Evolutionary conservation across 768 basidiomycete species (phyloP).

Genomic region (Tylopilus felleus): DNA sequence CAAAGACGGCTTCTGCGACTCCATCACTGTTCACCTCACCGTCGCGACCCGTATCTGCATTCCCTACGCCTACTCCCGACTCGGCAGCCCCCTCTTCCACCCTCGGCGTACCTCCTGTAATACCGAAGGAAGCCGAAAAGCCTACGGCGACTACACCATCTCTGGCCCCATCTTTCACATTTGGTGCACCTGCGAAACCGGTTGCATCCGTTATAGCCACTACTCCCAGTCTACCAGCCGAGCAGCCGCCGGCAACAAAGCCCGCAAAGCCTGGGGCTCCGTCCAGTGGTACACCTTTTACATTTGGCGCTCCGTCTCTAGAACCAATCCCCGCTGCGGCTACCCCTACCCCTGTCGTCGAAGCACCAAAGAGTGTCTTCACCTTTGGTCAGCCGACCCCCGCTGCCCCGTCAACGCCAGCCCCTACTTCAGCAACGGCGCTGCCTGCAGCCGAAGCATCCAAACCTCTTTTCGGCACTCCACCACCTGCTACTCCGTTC

Average conservation of each 20-base stretch:
- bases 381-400: constrained; percentile 29
- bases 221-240: constrained; percentile 5
- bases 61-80: constrained; percentile 3
- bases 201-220: constrained; percentile 16
- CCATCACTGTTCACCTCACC: constrained; percentile 11
- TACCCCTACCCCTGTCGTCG: constrained; percentile 16
- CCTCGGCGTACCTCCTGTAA: constrained; percentile 4
- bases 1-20: constrained; percentile 8
- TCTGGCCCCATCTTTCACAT: constrained; percentile 26
- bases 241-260: constrained; percentile 8
- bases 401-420: constrained; percentile 4
- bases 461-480: constrained; percentile 41
- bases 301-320: constrained; percentile 28
- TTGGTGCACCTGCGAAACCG: constrained; percentile 24
- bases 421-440: constrained; percentile 4
- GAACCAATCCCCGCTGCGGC: background rate
- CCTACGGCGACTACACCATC: constrained; percentile 5
- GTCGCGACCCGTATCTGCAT: constrained; percentile 5
- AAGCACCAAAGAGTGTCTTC: constrained; percentile 34
- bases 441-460: constrained; percentile 33
- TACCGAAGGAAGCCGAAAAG: constrained; percentile 20
- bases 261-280: constrained; percentile 4
- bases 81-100: constrained; percentile 2
- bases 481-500: constrained; percentile 34
- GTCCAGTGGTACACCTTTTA: constrained; percentile 16